Evolutionary conservation across 2,329 filamentous ascomycete species (phyloP).

Genomic region (Leptodontidium sp.): DNA sequence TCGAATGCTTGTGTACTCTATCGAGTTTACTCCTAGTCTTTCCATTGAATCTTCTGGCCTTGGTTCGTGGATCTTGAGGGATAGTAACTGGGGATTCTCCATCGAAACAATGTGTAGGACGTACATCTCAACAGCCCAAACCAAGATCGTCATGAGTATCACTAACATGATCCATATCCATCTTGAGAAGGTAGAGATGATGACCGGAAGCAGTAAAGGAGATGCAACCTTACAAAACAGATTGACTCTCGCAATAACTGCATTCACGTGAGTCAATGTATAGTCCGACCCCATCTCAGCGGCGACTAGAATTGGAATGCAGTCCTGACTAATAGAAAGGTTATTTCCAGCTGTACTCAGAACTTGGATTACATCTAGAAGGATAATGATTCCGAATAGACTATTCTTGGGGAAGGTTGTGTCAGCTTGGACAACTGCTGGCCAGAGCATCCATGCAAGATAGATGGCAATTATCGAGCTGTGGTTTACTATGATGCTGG

Average conservation of each 20-base stretch:
- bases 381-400: conserved; percentile 47
- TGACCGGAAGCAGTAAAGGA: conserved; percentile 53
- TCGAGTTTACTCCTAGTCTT: neutral
- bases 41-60: conserved; percentile 5
- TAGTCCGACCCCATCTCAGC: conserved; percentile 38
- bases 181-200: conserved; percentile 55
- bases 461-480: conserved; percentile 47
- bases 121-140: conserved; percentile 48
- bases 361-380: conserved; percentile 51
- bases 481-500: conserved; percentile 50
- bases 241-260: conserved; percentile 62
- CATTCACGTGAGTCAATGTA: conserved; percentile 52
- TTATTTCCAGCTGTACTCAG: conserved; percentile 51
- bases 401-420: conserved; percentile 24
- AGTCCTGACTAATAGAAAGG: conserved; percentile 54
- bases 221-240: conserved; percentile 61
- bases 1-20: neutral
- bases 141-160: conserved; percentile 52
- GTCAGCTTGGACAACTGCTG: conserved; percentile 43
- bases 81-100: conserved; percentile 36
- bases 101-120: conserved; percentile 48
- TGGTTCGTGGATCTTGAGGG: conserved; percentile 39
- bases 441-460: conserved; percentile 49
- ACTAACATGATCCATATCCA: conserved; percentile 52
- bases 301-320: conserved; percentile 49